Percentiles rank a stretch among this genome's conserved stretches.
These are phyloP conservation scores for Oryza meyeriana DNA, from an alignment of 176 grass and related monocot species.

Conservation along the genomic window DNA sequence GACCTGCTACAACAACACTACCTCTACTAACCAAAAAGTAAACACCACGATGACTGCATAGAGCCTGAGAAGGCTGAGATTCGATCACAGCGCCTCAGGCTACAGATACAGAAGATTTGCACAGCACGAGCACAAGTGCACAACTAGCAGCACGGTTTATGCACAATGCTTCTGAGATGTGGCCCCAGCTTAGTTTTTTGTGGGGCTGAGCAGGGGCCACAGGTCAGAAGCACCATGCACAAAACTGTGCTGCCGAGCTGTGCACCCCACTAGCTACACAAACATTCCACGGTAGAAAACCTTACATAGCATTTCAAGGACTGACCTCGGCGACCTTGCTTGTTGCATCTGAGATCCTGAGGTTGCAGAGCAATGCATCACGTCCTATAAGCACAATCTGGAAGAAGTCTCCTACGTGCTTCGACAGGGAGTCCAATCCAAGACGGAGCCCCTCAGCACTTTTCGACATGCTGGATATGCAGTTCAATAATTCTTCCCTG, in stretches of 20 bases:
- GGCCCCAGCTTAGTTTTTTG: slow-evolving; percentile 6
- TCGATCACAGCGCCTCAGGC: background rate
- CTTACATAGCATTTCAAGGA: slow-evolving; percentile 9
- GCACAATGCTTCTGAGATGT: slow-evolving; percentile 7
- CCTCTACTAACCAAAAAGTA: background rate
- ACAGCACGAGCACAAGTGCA: background rate
- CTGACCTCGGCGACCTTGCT: slow-evolving; percentile 42
- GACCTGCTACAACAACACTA: background rate
- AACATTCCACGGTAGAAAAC: background rate
- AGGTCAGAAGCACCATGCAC: background rate
- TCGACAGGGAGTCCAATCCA: slow-evolving; percentile 55
- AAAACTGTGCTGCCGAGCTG: background rate
- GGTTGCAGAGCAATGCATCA: slow-evolving; percentile 81
- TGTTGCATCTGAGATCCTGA: slow-evolving; percentile 46
- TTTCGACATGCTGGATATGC: slow-evolving; percentile 46
- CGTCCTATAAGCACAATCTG: slow-evolving; percentile 73
- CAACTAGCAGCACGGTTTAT: slow-evolving; percentile 23
- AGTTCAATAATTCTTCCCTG: slow-evolving; percentile 37
- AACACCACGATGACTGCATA: background rate
- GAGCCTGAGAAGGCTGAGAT: background rate
- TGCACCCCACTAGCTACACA: background rate
- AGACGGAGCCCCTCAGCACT: slow-evolving; percentile 22
- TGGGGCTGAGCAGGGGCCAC: slow-evolving; percentile 19
- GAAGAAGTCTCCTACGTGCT: slow-evolving; percentile 69
- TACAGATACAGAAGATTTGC: background rate